phyloP scores from a whole-genome alignment of 1,284 basidiomycete species.

The Moesziomyces sp. region DNA sequence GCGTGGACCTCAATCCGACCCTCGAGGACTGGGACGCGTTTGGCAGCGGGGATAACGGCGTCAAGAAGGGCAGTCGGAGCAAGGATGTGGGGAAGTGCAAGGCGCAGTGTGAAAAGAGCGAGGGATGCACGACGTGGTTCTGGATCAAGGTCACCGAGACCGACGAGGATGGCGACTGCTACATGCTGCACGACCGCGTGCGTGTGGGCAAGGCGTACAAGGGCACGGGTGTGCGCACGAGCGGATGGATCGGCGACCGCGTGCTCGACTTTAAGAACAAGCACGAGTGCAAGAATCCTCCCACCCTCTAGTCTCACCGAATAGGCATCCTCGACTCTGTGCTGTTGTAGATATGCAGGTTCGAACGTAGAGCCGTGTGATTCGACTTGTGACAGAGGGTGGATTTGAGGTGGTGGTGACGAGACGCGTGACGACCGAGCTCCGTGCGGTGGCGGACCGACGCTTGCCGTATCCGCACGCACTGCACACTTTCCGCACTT shows the following conservation, averaged over 20 bases:
- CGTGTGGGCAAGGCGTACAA: slow-evolving; percentile 24
- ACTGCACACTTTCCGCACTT: too few species aligned
- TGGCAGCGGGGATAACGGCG: slow-evolving; percentile 6
- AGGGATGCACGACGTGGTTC: slow-evolving; percentile 30
- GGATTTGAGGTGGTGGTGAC: too few species aligned
- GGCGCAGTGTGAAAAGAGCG: slow-evolving; percentile 12
- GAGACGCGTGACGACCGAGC: too few species aligned
- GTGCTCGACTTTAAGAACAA: slow-evolving; percentile 17
- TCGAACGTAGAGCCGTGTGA: too few species aligned
- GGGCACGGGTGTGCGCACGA: slow-evolving; percentile 19
- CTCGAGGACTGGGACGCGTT: slow-evolving; percentile 29
- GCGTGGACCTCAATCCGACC: slow-evolving; percentile 15
- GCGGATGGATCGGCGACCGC: slow-evolving; percentile 25
- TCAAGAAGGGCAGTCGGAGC: background rate
- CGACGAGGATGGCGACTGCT: slow-evolving; percentile 17
- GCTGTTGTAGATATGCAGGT: too few species aligned
- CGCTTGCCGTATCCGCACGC: too few species aligned
- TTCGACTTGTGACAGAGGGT: too few species aligned
- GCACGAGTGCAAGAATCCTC: slow-evolving; percentile 21
- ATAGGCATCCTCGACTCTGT: too few species aligned
- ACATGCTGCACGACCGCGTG: slow-evolving; percentile 20
- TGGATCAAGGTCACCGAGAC: slow-evolving; percentile 21
- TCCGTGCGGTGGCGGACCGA: too few species aligned
- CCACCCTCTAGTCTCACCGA: slow-evolving; percentile 1
- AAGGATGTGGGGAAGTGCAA: slow-evolving; percentile 6